phyloP scores from a whole-genome alignment of 2,329 filamentous ascomycete species.

The Emergomyces pasteurianus region DNA sequence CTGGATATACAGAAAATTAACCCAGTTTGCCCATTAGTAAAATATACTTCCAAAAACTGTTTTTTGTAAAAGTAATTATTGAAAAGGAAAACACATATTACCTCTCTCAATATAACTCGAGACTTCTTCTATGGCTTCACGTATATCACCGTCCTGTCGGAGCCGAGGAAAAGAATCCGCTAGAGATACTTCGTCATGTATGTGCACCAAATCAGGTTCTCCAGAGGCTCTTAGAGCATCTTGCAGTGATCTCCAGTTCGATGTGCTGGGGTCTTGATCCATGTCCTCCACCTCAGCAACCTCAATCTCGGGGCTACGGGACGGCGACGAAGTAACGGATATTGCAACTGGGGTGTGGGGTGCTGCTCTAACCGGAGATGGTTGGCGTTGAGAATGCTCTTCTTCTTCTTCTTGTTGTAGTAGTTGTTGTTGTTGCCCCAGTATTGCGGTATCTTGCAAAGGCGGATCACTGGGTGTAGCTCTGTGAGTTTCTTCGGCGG shows the following conservation, averaged over 20 bases:
- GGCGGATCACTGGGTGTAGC: not conserved
- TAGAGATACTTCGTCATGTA: constrained; percentile 22
- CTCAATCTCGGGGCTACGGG: constrained; percentile 37
- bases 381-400: not conserved
- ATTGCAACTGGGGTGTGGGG: constrained; percentile 20
- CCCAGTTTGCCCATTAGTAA: not conserved
- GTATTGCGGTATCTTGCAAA: not conserved
- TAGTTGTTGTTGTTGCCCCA: constrained; percentile 1
- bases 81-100: constrained; percentile 12
- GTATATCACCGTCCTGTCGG: constrained; percentile 15
- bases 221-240: constrained; percentile 22
- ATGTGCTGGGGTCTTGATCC: constrained; percentile 34
- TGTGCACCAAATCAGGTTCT: constrained; percentile 24
- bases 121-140: constrained; percentile 25
- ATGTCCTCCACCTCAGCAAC: constrained; percentile 39
- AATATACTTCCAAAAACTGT: not conserved
- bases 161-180: constrained; percentile 28
- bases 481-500: constrained; percentile 6
- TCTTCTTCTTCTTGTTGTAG: not conserved
- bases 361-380: not conserved
- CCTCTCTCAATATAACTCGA: constrained; percentile 26
- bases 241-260: constrained; percentile 31
- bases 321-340: constrained; percentile 33
- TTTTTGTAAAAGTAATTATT: no score
- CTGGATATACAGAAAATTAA: constrained; percentile 10